Conservation (phyloP, 208 protist species). For the Trypanosoma lewisi region DNA sequence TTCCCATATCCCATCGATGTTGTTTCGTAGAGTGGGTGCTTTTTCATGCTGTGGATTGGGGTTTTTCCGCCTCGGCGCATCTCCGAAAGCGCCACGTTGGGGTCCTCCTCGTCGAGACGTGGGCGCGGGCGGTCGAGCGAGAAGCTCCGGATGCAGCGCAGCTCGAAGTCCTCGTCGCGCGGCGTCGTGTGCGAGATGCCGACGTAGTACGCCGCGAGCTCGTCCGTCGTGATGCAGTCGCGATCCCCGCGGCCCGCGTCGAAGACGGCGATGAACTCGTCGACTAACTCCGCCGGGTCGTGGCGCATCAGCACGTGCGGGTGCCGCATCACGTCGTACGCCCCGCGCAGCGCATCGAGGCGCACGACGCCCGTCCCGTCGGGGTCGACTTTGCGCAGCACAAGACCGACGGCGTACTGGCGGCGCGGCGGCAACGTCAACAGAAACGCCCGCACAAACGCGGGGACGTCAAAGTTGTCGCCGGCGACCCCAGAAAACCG, state of each 20-base stretch:
- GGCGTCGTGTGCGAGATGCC: slow-evolving; percentile 53
- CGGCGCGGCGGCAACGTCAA: slow-evolving; percentile 47
- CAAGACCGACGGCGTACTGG: slow-evolving; percentile 57
- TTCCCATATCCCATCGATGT: slow-evolving; percentile 75
- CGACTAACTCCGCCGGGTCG: slow-evolving; percentile 43
- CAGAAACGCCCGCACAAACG: slow-evolving; percentile 47
- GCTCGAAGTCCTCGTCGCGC: slow-evolving; percentile 76
- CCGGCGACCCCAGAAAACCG: slow-evolving; percentile 23
- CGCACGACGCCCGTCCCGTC: slow-evolving; percentile 42
- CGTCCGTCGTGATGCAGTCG: slow-evolving; percentile 50
- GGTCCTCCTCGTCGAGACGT: slow-evolving; percentile 35
- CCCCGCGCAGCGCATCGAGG: slow-evolving; percentile 32
- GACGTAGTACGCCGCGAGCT: slow-evolving; percentile 65
- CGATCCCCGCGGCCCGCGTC: slow-evolving; percentile 18
- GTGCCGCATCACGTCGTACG: slow-evolving; percentile 80
- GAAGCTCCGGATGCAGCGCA: slow-evolving; percentile 81
- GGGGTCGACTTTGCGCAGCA: slow-evolving; percentile 60
- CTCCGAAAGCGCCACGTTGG: slow-evolving; percentile 3
- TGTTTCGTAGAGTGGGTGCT: slow-evolving; percentile 76
- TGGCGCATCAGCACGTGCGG: slow-evolving; percentile 48
- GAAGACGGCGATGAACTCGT: slow-evolving; percentile 57
- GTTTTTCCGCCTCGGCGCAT: neutral
- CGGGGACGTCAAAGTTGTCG: slow-evolving; percentile 15
- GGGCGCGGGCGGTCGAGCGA: slow-evolving; percentile 71
- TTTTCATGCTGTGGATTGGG: slow-evolving; percentile 34